Base-by-base conservation (phyloP, 768 basidiomycete species). In the Mycena epipterygia region DNA sequence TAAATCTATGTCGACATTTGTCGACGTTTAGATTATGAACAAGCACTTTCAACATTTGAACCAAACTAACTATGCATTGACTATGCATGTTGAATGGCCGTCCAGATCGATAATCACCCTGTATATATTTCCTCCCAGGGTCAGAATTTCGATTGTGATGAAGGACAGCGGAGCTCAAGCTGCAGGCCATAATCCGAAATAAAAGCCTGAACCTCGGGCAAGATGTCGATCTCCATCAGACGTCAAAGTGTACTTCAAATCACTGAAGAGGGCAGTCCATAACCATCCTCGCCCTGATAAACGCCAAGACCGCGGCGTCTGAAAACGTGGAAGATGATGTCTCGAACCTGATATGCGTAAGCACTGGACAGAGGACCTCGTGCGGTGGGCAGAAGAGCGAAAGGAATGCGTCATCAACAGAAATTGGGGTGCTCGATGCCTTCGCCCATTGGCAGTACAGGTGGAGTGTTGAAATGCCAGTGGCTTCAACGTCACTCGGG, bases 171-270 rank as follows among this genome's bases (percentile, higher is more conserved):
- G 44, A 46, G 44, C 9, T 46, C 23, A 6, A 46, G 21, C 9
- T 13, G 7, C 13, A 46, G 44, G 21, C 44, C 44, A 16, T 8
- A 9, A 6, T 41, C 39, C 39, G 39, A 41, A 41, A 41, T 49
- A 19, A 48, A 60, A 13, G 58, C 6, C 32, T 48, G 23, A 3
- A 58, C 42, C 9, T 59, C 65, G 9, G 64, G 64, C 17, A 58
- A 21, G 19, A 67, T 30, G 2, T 66, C 64, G 30, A 66, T 27
- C 17, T 67, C 65, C 48, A 51, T n/a, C 13, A 48, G 19, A 4
- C 57, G 13, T 25, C 14, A 29, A 59, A 59, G 11, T 39, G 2
- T 25, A 67, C 12, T 2, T n/a, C 23, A 4, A 59, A 8, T 14
- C 35, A 35, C 27, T 58, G 33, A 12, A 67, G 56, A 37, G 65